These are phyloP conservation scores for Spergularia azorica DNA, from an alignment of 179 eudicot genomes.

Conservation along the genomic window DNA sequence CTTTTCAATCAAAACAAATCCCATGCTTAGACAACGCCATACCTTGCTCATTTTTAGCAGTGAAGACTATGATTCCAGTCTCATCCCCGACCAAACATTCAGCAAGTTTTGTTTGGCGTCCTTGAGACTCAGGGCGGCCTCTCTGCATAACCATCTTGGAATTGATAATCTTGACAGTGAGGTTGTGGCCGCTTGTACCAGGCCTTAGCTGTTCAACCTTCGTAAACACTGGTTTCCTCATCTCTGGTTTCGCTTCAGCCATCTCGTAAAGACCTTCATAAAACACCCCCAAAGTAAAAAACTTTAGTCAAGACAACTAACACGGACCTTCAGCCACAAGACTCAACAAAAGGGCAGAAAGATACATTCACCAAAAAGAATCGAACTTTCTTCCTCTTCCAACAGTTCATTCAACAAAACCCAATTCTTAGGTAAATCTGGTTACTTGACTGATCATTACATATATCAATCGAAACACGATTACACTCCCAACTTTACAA, in stretches of 20 bases:
- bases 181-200: slow-evolving; percentile 57
- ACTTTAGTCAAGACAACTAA: neutral
- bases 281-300: neutral
- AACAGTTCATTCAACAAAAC: neutral
- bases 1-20: too few relatives aligned
- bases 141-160: slow-evolving; percentile 66
- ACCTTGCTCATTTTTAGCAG: slow-evolving; percentile 65
- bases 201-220: slow-evolving; percentile 85
- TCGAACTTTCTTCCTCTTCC: neutral
- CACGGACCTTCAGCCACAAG: neutral
- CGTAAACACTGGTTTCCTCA: slow-evolving; percentile 56
- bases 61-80: slow-evolving; percentile 60
- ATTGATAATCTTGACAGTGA: slow-evolving; percentile 71
- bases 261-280: slow-evolving; percentile 40
- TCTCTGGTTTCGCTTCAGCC: slow-evolving; percentile 62
- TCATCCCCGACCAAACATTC: slow-evolving; percentile 72
- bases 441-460: neutral
- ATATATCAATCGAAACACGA: neutral
- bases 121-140: slow-evolving; percentile 52
- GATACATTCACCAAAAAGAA: neutral
- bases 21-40: slow-evolving; percentile 10
- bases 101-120: slow-evolving; percentile 59
- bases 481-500: neutral
- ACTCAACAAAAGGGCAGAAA: neutral
- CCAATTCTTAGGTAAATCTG: neutral